Evolutionary conservation across 208 protist genomes (phyloP), one percentile per base, ranked within the genome.

Genomic region (Crithidia mellificae): DNA sequence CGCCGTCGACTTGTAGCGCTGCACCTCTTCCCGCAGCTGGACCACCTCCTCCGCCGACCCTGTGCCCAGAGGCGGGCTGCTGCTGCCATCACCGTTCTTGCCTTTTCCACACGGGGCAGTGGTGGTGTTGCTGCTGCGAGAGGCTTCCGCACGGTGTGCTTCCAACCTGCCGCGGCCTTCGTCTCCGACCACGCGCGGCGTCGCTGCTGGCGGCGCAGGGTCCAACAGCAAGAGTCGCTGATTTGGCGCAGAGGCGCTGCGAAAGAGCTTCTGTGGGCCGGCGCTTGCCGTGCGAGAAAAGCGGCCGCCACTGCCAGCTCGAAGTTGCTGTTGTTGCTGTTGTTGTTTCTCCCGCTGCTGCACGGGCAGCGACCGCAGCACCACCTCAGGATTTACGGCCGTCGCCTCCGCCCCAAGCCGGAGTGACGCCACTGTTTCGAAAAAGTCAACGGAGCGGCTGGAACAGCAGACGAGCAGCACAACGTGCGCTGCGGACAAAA

Each of bases 321-420:
- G 47, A 30, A 41, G 55, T 6, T 6, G 6, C 38, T 19, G 24
- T 6, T 51, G n/a, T 17, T 70, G 53, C 54, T 75, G 71, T 29
- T 73, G 63, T 29, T 80, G 62, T 27, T 49, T 59, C 24, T 68
- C 53, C 5, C 70, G 59, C 55, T 65, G 77, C 24, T 75, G 63
- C 24, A 63, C 59, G 22, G 75, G 80, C 14, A 81, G 57, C 27
- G 73, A 51, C 15, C 47, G 70, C 49, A 82, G 72, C 17, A 77
- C 78, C 17, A 79, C 59, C 22, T 56, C 47, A 4, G 82, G 70
- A 20, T 75, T 72, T 2, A 88, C 75, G 4, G 68, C 66, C 12
- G 80, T 80, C 17, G 85, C 88, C 74, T 89, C 84, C n/a, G 84
- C 83, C 12, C 83, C 88, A 12, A 93, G 66, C 27, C 83, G 82